Percentiles rank a stretch among this genome's conserved stretches.
Evolutionary conservation across 2,329 filamentous ascomycete species (phyloP).

Genomic region (Ophiocordyceps sinensis): DNA sequence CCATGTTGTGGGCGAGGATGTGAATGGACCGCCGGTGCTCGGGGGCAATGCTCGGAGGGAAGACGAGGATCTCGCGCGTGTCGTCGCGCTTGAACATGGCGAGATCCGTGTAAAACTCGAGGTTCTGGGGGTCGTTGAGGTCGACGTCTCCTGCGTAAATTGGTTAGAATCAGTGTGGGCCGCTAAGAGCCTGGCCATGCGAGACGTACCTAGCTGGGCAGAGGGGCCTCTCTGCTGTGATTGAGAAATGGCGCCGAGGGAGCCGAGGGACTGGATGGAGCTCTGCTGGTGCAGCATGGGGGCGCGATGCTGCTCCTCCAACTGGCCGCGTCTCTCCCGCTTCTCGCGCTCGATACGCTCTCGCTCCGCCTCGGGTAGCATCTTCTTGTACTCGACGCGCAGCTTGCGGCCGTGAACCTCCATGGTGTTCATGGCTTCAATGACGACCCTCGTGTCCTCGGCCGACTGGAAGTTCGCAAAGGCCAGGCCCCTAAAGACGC

Average conservation of each 20-base stretch:
- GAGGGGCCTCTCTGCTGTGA: conserved; percentile 36
- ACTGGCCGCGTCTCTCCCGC: conserved; percentile 83
- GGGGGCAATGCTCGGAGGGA: conserved; percentile 66
- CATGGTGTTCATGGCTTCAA: conserved; percentile 87
- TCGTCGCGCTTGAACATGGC: conserved; percentile 76
- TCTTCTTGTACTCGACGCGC: conserved; percentile 98
- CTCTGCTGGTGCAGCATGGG: conserved; percentile 67
- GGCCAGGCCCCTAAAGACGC: conserved; percentile 86
- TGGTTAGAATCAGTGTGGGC: conserved; percentile 3
- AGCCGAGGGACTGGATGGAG: conserved; percentile 79
- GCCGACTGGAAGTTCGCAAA: conserved; percentile 98
- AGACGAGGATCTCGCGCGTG: conserved; percentile 65
- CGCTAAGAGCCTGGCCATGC: not conserved
- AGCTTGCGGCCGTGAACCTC: conserved; percentile 91
- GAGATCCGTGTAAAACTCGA: conserved; percentile 82
- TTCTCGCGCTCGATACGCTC: conserved; percentile 96
- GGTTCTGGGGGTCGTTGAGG: conserved; percentile 76
- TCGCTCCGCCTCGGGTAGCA: conserved; percentile 87
- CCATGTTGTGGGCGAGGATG: conserved; percentile 90
- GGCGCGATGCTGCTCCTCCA: conserved; percentile 89
- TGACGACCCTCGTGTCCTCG: conserved; percentile 84
- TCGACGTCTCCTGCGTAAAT: conserved; percentile 50
- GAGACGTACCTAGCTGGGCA: conserved; percentile 28
- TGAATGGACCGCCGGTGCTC: conserved; percentile 82
- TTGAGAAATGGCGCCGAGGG: conserved; percentile 50